Evolutionary conservation across 1,139 yeast species (phyloP).

Genomic region (Meyerozyma carpophila): DNA sequence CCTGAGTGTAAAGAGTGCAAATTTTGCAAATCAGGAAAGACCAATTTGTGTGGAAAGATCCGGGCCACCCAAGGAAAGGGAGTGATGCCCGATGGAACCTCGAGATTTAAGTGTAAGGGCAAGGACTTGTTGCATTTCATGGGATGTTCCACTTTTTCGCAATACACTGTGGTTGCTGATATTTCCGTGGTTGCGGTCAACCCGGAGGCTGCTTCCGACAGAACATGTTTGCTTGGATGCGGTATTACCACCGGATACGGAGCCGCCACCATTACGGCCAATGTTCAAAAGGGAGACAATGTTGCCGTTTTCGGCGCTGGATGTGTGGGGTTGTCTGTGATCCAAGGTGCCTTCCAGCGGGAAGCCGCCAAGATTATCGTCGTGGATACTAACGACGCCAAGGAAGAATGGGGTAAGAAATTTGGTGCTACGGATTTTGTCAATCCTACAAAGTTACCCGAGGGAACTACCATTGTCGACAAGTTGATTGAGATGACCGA

Average conservation of each 20-base stretch:
- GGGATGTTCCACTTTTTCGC: slow-evolving; percentile 97
- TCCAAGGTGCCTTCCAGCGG: slow-evolving; percentile 87
- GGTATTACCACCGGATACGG: slow-evolving; percentile 99
- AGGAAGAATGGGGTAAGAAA: slow-evolving; percentile 77
- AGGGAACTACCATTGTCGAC: slow-evolving; percentile 74
- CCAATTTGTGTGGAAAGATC: slow-evolving; percentile 87
- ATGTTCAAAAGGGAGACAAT: slow-evolving; percentile 86
- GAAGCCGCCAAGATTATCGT: slow-evolving; percentile 81
- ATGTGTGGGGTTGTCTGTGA: slow-evolving; percentile 91
- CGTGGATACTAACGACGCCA: slow-evolving; percentile 78
- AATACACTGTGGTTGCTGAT: slow-evolving; percentile 96
- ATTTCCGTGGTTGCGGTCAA: slow-evolving; percentile 94
- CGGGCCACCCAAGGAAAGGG: slow-evolving; percentile 92
- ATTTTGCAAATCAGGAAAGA: slow-evolving; percentile 91
- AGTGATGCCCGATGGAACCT: slow-evolving; percentile 93
- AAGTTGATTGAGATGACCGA: slow-evolving; percentile 86
- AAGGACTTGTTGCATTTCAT: slow-evolving; percentile 82
- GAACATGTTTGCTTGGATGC: slow-evolving; percentile 91
- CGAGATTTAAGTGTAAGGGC: slow-evolving; percentile 82
- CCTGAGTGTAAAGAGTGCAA: slow-evolving; percentile 96
- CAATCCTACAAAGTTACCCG: slow-evolving; percentile 72
- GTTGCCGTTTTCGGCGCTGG: slow-evolving; percentile 98
- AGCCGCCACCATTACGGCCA: slow-evolving; percentile 92
- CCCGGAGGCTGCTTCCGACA: slow-evolving; percentile 75
- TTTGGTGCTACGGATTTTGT: slow-evolving; percentile 96